Evolutionary conservation across 805 yeast genomes (phyloP).

Genomic region (Hagleromyces aurorensis): DNA sequence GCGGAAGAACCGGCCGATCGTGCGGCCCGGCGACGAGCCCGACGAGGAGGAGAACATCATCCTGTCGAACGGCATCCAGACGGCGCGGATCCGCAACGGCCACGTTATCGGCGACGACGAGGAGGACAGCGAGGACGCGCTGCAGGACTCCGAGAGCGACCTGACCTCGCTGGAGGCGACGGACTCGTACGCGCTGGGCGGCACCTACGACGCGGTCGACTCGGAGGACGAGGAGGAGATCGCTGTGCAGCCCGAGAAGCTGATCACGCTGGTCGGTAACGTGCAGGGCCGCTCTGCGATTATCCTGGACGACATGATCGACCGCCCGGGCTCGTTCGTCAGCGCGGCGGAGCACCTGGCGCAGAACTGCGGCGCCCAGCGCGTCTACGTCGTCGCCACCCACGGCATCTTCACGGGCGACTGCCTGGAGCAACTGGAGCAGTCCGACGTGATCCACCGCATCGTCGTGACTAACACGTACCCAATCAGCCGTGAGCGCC

Average conservation of each 20-base stretch:
- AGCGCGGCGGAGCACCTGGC: constrained; percentile 98
- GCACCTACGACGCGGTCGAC: constrained; percentile 70
- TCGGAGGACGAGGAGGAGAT: constrained; percentile 64
- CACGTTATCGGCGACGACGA: constrained; percentile 91
- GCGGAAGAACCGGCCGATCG: constrained; percentile 38
- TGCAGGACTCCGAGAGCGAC: constrained; percentile 28
- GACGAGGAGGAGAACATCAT: constrained; percentile 61
- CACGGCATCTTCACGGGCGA: constrained; percentile 91
- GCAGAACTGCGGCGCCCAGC: constrained; percentile 91
- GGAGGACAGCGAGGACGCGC: constrained; percentile 23
- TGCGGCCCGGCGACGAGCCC: constrained; percentile 38
- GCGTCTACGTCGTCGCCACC: constrained; percentile 85
- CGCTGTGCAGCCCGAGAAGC: constrained; percentile 49
- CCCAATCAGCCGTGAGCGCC: constrained; percentile 65
- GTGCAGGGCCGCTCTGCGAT: constrained; percentile 89
- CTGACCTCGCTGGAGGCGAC: constrained; percentile 14
- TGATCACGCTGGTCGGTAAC: constrained; percentile 94
- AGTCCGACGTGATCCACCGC: constrained; percentile 76
- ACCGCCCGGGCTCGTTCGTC: constrained; percentile 85
- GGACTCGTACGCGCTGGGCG: constrained; percentile 61
- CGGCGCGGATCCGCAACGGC: constrained; percentile 93
- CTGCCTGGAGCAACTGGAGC: constrained; percentile 72
- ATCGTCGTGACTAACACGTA: constrained; percentile 94
- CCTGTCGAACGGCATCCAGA: constrained; percentile 74
- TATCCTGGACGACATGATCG: constrained; percentile 94